phyloP scores from a whole-genome alignment of 306 rosid species.

The Medicago ruthenica region DNA sequence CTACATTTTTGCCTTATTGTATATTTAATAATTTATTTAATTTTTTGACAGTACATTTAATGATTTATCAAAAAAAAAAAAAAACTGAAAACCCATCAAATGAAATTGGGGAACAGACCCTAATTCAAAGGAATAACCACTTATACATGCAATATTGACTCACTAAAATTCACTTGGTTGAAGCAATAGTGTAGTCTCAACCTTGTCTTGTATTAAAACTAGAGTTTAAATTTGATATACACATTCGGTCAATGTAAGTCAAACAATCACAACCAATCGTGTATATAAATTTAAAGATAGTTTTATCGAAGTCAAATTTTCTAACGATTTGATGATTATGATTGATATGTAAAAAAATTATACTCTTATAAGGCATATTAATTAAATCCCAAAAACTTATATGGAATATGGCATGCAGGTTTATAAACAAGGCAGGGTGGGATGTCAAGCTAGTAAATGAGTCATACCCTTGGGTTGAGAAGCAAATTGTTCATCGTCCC shows the following conservation, averaged over 20 bases:
- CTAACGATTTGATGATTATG: neutral
- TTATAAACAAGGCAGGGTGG: constrained; percentile 73
- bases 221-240: too few relatives aligned
- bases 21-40: too few relatives aligned
- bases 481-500: constrained; percentile 83
- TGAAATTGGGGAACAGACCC: too few relatives aligned
- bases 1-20: too few relatives aligned
- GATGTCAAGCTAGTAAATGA: constrained; percentile 72
- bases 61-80: too few relatives aligned
- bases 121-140: too few relatives aligned
- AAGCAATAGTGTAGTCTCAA: neutral
- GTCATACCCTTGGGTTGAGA: constrained; percentile 87
- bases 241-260: too few relatives aligned
- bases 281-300: neutral
- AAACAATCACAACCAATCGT: neutral
- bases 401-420: constrained; percentile 61
- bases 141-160: too few relatives aligned
- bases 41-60: too few relatives aligned
- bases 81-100: too few relatives aligned
- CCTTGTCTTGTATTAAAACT: too few relatives aligned
- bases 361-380: neutral
- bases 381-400: neutral
- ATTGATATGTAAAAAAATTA: neutral
- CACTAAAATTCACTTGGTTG: neutral
- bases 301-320: neutral